Evolutionary conservation across 2,329 filamentous ascomycete species (phyloP), one percentile per base, ranked within the genome.

Genomic region (Colletotrichum chlorophyti): DNA sequence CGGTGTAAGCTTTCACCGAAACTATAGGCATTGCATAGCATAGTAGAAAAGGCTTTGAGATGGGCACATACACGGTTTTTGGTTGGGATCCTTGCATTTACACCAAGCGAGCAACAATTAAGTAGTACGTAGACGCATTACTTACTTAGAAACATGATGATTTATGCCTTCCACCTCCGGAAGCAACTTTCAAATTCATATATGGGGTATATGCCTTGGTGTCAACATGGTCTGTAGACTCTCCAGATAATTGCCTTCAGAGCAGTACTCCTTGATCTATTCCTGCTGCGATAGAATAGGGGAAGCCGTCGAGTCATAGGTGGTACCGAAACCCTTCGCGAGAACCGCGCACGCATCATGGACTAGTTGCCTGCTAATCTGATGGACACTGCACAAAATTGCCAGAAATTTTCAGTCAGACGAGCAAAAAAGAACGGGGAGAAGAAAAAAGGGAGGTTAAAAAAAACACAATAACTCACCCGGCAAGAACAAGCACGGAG

Each of bases 401-500:
- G 24, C 27, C 17, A n/a, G 6, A n/a, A 43, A 9, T 12, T 6
- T 0, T 12, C 21, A 17, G n/a, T n/a, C n/a, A n/a, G n/a, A n/a
- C n/a, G n/a, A n/a, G n/a, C n/a, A n/a, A n/a, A n/a, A n/a, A n/a
- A n/a, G n/a, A n/a, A n/a, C n/a, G n/a, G n/a, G n/a, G 4, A 23
- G 11, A 5, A 38, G 12, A 3, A 8, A 8, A 37, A 6, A 15
- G 12, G 3, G 17, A 23, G 10, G 17, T 3, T 5, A 9, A 12
- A 21, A 38, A 19, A 6, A 15, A 21, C 5, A 6, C 2, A 14
- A 5, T 2, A 6, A 24, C 37, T 53, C 15, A 57, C 53, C 53
- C 53, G 17, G 53, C 23, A 23, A 57, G 53, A 21, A 57, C 37
- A n/a, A 57, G 47, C 4, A 57, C 53, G 8, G 37, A 57, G 19